Conservation (phyloP, 225 moss, liverwort and hornwort genomes). For the Pseudisothecium myosuroides region DNA sequence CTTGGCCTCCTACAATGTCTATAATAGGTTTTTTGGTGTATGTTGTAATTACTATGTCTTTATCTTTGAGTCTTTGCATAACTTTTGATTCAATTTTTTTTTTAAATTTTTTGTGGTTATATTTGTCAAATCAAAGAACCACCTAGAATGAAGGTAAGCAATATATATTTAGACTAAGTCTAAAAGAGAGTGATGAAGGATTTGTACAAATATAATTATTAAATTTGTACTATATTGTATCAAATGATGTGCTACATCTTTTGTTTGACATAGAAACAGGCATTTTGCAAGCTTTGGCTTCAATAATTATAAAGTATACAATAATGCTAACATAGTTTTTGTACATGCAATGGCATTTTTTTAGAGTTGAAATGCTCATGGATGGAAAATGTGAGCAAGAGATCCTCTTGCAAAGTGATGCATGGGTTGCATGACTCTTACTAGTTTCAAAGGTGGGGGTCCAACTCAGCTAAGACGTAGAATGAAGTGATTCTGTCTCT, state of each 20-base stretch:
- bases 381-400: too few relatives aligned
- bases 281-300: too few relatives aligned
- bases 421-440: neutral
- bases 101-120: neutral
- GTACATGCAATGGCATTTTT: neutral
- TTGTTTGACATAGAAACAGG: neutral
- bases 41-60: neutral
- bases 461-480: neutral
- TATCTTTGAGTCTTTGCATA: neutral
- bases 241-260: neutral
- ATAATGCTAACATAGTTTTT: neutral
- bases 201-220: neutral
- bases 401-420: neutral
- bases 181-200: neutral
- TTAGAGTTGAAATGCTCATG: neutral
- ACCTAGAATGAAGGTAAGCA: neutral
- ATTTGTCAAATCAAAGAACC: neutral
- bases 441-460: fast-evolving
- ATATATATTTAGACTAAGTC: neutral
- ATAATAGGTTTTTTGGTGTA: neutral
- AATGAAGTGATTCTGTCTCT: neutral
- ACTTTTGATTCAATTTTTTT: neutral
- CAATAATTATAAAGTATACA: neutral
- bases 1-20: too few relatives aligned
- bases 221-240: neutral